Evolutionary conservation across 2,329 filamentous ascomycete species (phyloP), one percentile per base, ranked within the genome.

Genomic region (Nemania abortiva): DNA sequence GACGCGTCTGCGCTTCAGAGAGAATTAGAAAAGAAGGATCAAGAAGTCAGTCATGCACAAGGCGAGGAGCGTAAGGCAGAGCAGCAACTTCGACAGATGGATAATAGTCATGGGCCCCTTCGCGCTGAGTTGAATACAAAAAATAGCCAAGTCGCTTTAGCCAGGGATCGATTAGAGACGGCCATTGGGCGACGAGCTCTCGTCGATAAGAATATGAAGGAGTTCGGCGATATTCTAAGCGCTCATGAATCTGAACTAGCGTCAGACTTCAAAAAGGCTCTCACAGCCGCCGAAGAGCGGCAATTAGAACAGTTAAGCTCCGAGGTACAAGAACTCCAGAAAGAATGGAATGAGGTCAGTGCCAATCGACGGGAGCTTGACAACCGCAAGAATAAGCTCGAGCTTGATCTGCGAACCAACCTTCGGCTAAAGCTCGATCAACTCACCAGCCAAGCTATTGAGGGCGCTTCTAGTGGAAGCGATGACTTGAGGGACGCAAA

Each of bases 211-310:
- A 91, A 92, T 75, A 87, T 98, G 79, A 91, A 92, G 72, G 89
- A 90, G 49, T 87, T 97, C 62, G 88, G 90, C 58, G 91, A 94
- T 68, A 92, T 93, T 73, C 86, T 97, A 65, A 87, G 85, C 56
- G 90, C 92, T 6, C 92, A 94, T 78, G 90, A 97, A 79, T 86
- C 90, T 2, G 97, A 99, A 79, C 82, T 98, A 65, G 86, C 87
- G 18, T 92, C 93, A 0, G 92, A 97, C 27, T 99, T 98, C 84
- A 97, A 97, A 83, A 98, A 97, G 81, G 92, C 92, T 13, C 85
- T 99, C 57, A 92, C 91, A 10, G 83, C 88, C 7, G 88, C 90
- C n/a, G 97, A 99, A 80, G 95, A 98, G 80, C 84, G 86, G 49
- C 90, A 92, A 76, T 85, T 99, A 3, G 91, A 96, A 70, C 85